phyloP scores from a whole-genome alignment of 2,329 filamentous ascomycete genomes.

The Dothiorella sarmentorum region DNA sequence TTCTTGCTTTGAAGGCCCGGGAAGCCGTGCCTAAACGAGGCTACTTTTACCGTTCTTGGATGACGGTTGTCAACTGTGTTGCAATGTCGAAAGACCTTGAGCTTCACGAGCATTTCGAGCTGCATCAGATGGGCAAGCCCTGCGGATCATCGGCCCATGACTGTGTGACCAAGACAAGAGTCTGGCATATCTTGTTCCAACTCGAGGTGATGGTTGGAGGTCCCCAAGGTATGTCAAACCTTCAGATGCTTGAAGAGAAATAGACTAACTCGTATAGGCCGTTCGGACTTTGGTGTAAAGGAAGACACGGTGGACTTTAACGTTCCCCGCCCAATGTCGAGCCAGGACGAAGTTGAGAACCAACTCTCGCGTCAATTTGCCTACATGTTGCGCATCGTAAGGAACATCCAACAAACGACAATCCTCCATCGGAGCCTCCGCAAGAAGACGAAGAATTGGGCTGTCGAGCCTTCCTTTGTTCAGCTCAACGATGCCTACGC shows the following conservation, averaged over 20 bases:
- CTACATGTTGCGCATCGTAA: conserved; percentile 73
- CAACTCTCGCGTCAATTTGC: conserved; percentile 79
- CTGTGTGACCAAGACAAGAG: conserved; percentile 76
- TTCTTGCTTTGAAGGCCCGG: conserved; percentile 84
- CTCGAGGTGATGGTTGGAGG: conserved; percentile 91
- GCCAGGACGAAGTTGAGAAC: conserved; percentile 71
- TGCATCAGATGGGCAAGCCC: conserved; percentile 66
- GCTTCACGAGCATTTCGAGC: conserved; percentile 78
- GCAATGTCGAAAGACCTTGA: conserved; percentile 92
- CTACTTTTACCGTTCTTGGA: conserved; percentile 97
- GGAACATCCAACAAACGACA: conserved; percentile 75
- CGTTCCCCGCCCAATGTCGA: conserved; percentile 60
- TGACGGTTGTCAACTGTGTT: conserved; percentile 86
- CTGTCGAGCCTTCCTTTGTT: conserved; percentile 76
- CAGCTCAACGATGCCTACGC: conserved; percentile 74
- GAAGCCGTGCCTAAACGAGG: conserved; percentile 90
- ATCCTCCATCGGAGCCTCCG: conserved; percentile 70
- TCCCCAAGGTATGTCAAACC: conserved; percentile 67
- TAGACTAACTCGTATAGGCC: conserved; percentile 46
- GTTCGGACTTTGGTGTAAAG: conserved; percentile 73
- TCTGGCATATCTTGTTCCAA: conserved; percentile 86
- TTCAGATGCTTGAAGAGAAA: not conserved
- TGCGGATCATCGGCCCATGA: conserved; percentile 71
- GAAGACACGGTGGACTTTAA: conserved; percentile 73
- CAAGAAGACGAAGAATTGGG: conserved; percentile 79